phyloP scores from a whole-genome alignment of 257 asterid genomes.

The Vinca minor region DNA sequence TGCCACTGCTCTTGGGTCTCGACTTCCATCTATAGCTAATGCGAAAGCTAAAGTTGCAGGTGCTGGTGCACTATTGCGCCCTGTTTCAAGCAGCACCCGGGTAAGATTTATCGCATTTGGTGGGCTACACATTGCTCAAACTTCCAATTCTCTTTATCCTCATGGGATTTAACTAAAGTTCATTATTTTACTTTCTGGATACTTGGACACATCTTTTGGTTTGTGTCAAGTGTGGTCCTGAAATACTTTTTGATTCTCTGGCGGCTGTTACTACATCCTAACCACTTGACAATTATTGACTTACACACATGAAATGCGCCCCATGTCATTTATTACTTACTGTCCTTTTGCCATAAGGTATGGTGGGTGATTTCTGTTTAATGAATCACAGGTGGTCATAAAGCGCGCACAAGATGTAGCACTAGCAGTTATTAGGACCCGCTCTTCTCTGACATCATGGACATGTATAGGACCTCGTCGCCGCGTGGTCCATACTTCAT shows the following conservation, averaged over 20 bases:
- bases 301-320: background rate
- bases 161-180: background rate
- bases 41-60: constrained; percentile 84
- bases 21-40: constrained; percentile 66
- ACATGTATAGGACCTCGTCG: constrained; percentile 85
- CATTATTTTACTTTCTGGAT: background rate
- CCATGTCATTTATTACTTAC: background rate
- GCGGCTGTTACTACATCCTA: background rate
- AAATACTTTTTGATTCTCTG: background rate
- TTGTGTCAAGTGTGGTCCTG: background rate
- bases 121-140: background rate
- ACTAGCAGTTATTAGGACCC: constrained; percentile 74
- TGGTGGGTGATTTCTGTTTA: constrained; percentile 11
- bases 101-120: constrained; percentile 23
- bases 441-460: constrained; percentile 71
- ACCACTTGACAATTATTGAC: background rate
- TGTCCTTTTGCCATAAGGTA: background rate
- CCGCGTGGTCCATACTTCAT: constrained; percentile 38
- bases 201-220: background rate
- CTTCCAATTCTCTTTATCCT: background rate
- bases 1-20: constrained; percentile 81
- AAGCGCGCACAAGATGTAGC: constrained; percentile 92
- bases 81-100: constrained; percentile 83
- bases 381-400: constrained; percentile 55
- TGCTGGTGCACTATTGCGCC: constrained; percentile 82